Percentiles rank a stretch among this genome's conserved stretches.
These are phyloP conservation scores for Ophiostoma australiae DNA, from an alignment of 2,329 filamentous ascomycete genomes.

Conservation along the genomic window DNA sequence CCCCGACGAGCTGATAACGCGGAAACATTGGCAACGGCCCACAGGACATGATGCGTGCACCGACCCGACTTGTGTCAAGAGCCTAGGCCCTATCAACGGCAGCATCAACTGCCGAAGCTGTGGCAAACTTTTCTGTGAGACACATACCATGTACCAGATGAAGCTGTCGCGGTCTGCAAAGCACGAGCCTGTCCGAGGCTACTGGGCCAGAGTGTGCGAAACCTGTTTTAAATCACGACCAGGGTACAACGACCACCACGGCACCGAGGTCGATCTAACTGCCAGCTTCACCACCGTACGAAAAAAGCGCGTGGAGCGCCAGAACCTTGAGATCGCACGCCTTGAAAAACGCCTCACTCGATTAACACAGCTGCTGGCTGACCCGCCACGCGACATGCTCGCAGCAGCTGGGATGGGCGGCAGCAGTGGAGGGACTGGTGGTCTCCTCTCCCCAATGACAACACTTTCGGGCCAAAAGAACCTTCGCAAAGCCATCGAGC, in stretches of 20 bases:
- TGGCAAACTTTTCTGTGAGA: conserved; percentile 89
- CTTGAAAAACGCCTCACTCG: conserved; percentile 89
- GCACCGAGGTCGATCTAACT: conserved; percentile 66
- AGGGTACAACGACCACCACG: conserved; percentile 86
- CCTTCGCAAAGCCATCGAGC: conserved; percentile 75
- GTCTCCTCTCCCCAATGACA: conserved; percentile 57
- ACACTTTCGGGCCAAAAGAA: conserved; percentile 64
- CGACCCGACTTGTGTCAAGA: conserved; percentile 78
- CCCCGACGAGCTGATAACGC: conserved; percentile 84
- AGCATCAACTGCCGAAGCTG: conserved; percentile 92
- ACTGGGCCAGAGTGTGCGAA: conserved; percentile 94
- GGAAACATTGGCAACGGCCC: conserved; percentile 80
- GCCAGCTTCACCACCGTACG: conserved; percentile 65
- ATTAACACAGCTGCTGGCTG: conserved; percentile 76
- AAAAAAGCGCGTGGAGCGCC: conserved; percentile 73
- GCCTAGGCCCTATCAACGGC: conserved; percentile 71
- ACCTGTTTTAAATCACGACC: conserved; percentile 98
- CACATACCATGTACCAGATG: conserved; percentile 99
- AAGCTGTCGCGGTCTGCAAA: conserved; percentile 84
- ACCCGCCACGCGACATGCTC: conserved; percentile 46
- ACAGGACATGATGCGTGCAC: conserved; percentile 74
- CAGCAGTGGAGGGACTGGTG: conserved; percentile 31
- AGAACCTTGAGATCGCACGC: conserved; percentile 80
- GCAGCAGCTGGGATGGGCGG: conserved; percentile 14
- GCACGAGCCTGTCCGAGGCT: conserved; percentile 82